phyloP scores from a whole-genome alignment of 1,139 yeast species.

The Sugiyamaella paludigena region DNA sequence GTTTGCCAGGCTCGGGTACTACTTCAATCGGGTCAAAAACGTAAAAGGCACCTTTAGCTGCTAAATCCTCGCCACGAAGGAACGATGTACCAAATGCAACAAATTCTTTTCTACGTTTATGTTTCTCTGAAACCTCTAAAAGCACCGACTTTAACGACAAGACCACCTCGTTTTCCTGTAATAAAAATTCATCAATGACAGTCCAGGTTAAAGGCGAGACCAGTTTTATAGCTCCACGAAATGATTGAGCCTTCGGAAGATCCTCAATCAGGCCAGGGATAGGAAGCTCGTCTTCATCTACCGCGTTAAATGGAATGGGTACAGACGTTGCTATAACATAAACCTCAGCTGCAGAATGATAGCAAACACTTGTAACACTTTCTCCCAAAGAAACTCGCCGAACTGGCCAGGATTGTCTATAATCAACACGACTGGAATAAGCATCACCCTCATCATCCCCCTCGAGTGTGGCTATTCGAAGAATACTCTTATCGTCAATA shows the following conservation, averaged over 20 bases:
- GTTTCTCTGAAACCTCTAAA: slow-evolving; percentile 52
- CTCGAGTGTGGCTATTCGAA: slow-evolving; percentile 36
- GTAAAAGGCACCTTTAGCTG: slow-evolving; percentile 76
- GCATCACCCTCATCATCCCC: not conserved
- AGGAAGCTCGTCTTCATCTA: slow-evolving; percentile 72
- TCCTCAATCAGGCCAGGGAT: slow-evolving; percentile 58
- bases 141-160: slow-evolving; percentile 57
- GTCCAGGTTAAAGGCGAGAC: slow-evolving; percentile 77
- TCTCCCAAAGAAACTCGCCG: slow-evolving; percentile 43
- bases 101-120: slow-evolving; percentile 62
- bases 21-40: slow-evolving; percentile 75
- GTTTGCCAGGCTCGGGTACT: slow-evolving; percentile 86
- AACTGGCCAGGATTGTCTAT: slow-evolving; percentile 27
- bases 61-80: slow-evolving; percentile 77
- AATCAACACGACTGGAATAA: slow-evolving; percentile 21
- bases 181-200: slow-evolving; percentile 65
- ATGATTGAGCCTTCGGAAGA: slow-evolving; percentile 52
- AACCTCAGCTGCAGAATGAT: slow-evolving; percentile 67
- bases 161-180: slow-evolving; percentile 67
- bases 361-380: slow-evolving; percentile 67
- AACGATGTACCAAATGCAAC: slow-evolving; percentile 77
- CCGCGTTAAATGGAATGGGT: slow-evolving; percentile 59
- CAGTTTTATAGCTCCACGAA: slow-evolving; percentile 60
- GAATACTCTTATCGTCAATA: slow-evolving; percentile 64
- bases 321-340: slow-evolving; percentile 63